phyloP scores from a whole-genome alignment of 1,139 yeast species.

The Debaryomyces robertsiae region DNA sequence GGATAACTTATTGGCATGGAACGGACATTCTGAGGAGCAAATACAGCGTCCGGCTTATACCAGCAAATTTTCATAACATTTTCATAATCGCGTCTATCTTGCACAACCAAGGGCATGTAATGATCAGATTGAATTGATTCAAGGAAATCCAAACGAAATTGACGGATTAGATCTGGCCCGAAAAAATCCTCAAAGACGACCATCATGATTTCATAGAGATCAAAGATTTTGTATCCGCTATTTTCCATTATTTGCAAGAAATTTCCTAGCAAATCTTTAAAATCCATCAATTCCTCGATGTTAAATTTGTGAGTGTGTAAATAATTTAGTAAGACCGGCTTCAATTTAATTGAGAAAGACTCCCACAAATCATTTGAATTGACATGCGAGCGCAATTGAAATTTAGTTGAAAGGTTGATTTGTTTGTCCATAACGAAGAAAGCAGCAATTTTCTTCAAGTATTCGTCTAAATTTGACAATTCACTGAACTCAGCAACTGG shows the following conservation, averaged over 20 bases:
- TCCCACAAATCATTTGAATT: slow-evolving; percentile 81
- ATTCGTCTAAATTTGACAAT: slow-evolving; percentile 43
- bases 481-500: slow-evolving; percentile 23
- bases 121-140: slow-evolving; percentile 75
- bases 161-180: slow-evolving; percentile 55
- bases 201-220: slow-evolving; percentile 65
- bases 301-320: slow-evolving; percentile 33
- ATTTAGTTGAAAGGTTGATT: slow-evolving; percentile 58
- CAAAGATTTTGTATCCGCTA: slow-evolving; percentile 60
- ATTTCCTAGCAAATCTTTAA: slow-evolving; percentile 65
- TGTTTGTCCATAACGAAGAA: slow-evolving; percentile 77
- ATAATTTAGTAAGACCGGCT: slow-evolving; percentile 52
- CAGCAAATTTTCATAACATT: slow-evolving; percentile 68
- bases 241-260: slow-evolving; percentile 79
- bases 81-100: slow-evolving; percentile 60
- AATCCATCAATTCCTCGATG: slow-evolving; percentile 36
- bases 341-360: slow-evolving; percentile 58
- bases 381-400: slow-evolving; percentile 53
- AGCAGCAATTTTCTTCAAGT: slow-evolving; percentile 68
- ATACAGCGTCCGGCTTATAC: slow-evolving; percentile 59
- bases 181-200: slow-evolving; percentile 60
- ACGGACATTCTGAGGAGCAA: slow-evolving; percentile 38
- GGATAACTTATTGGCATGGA: slow-evolving; percentile 76
- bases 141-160: slow-evolving; percentile 64
- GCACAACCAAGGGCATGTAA: slow-evolving; percentile 81